phyloP scores from a whole-genome alignment of 345 rosid genomes.

The Arabidopsis thaliana region DNA sequence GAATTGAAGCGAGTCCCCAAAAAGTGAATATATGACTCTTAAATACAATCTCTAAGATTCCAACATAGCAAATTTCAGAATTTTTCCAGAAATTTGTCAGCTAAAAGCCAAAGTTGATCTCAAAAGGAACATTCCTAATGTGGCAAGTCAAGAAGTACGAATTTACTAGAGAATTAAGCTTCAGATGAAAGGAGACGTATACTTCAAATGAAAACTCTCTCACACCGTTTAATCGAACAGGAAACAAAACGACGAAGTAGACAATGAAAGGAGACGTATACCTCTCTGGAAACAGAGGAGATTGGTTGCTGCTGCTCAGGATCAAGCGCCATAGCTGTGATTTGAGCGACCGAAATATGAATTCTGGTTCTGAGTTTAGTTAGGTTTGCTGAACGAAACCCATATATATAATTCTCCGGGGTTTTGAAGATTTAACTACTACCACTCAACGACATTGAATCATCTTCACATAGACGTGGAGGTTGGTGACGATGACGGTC shows the following conservation, averaged over 20 bases:
- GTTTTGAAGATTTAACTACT: not conserved
- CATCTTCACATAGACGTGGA: slow-evolving; percentile 22
- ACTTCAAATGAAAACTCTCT: too few species aligned
- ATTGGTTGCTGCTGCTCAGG: slow-evolving; percentile 49
- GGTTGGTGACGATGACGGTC: slow-evolving; percentile 38
- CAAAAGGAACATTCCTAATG: not conserved
- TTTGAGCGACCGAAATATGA: not conserved
- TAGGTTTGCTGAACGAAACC: not conserved
- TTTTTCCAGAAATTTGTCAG: not conserved
- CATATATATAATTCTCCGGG: not conserved
- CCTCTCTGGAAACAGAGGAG: slow-evolving; percentile 46
- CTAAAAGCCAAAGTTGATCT: slow-evolving; percentile 13
- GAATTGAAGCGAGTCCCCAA: not conserved
- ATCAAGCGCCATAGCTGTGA: slow-evolving; percentile 59
- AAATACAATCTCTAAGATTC: not conserved
- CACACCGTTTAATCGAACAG: not conserved
- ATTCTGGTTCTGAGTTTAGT: not conserved
- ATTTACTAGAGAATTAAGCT: not conserved
- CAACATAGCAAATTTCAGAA: not conserved
- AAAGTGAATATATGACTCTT: not conserved
- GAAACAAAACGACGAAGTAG: not conserved
- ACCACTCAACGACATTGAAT: slow-evolving; percentile 8
- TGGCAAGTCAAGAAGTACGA: not conserved
- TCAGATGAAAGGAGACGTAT: not conserved
- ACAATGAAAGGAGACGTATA: slow-evolving; percentile 2